phyloP scores from a whole-genome alignment of 176 grass and related monocot genomes.

The Zizania latifolia region DNA sequence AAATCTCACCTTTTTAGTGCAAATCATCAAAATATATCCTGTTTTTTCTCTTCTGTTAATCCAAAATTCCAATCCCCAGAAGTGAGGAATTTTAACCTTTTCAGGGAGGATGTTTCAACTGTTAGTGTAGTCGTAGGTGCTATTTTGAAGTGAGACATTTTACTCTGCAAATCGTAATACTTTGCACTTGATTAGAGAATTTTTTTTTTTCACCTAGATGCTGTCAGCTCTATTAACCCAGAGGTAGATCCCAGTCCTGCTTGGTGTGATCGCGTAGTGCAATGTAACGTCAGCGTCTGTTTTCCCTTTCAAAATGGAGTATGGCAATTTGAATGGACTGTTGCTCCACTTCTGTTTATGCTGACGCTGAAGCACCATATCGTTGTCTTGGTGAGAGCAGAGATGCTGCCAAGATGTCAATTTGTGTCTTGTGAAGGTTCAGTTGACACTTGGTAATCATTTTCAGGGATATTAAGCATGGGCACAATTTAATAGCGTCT shows the following conservation, averaged over 20 bases:
- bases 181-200: not conserved
- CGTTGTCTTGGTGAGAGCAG: conserved; percentile 7
- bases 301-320: not conserved
- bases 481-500: not conserved
- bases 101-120: not conserved
- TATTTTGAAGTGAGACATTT: not conserved
- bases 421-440: not conserved
- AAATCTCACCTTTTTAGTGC: no score
- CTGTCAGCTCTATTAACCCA: not conserved
- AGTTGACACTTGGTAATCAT: not conserved
- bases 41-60: no score
- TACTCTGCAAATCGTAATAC: not conserved
- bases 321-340: not conserved
- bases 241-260: conserved; percentile 16
- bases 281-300: not conserved
- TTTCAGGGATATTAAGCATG: not conserved
- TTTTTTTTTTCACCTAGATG: not conserved
- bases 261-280: not conserved
- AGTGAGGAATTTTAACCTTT: not conserved
- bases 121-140: not conserved
- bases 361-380: not conserved
- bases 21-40: no score
- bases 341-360: not conserved
- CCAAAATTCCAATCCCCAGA: not conserved
- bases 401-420: conserved; percentile 8